Base-by-base conservation (phyloP, 345 rosid genomes). In the Linum tenue region DNA sequence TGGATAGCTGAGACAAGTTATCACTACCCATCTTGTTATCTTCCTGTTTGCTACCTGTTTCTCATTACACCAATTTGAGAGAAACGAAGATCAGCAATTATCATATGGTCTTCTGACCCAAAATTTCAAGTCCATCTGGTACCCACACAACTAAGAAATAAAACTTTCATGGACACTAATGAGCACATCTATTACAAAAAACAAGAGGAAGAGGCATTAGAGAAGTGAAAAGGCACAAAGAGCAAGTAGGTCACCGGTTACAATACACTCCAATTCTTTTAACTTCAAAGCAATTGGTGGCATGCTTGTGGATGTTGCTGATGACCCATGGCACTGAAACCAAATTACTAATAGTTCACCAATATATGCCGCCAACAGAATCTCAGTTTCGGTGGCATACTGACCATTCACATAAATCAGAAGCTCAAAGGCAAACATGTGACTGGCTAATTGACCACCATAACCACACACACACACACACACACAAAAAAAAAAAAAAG, bases 1-100 rank as follows among this genome's bases (percentile, higher is more conserved):
- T 83, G 60, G 82, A 84, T 9, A 92, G 72, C 70, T 81, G 88
- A 36, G 94, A 75, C 80, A 90, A 78, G 55, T 74, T 53, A 70
- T 90, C 95, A 53, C 85, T 89, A 0, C 77, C 67, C 44, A 44
- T 77, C 75, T 81, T 86, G 11, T 82, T 4, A 67, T 88, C 97
- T 62, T 92, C 98, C 0, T 59, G 71, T 76, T 88, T 88, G 66
- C 81, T 71, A 66, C 99, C 97, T 90, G 78, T 64, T 22, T 22
- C 31, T 44, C 60, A 66, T 1, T 38, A 66, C 59, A 67, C 3
- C 3, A 56, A 36, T 22, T 22, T 22, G 31, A 22, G 31, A 22
- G 31, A 22, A 22, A 22, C 31, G 31, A 22, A 22, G 31, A 22
- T 22, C 31, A 22, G 31, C 31, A 22, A 22, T 22, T 22, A 22